Evolutionary conservation across 805 yeast species (phyloP).

Genomic region (Metschnikowia aberdeeniae): DNA sequence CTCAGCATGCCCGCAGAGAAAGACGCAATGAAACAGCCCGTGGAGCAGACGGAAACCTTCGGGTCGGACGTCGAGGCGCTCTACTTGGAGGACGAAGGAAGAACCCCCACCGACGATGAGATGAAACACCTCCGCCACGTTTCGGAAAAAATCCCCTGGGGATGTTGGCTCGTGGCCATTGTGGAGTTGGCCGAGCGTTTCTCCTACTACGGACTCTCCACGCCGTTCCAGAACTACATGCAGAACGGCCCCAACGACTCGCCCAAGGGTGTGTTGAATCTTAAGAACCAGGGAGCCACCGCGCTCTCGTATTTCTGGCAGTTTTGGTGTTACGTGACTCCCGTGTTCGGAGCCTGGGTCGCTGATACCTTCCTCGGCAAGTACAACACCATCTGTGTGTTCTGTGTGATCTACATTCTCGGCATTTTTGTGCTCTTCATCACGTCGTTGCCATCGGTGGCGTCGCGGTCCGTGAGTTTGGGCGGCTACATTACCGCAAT

Average conservation of each 20-base stretch:
- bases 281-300: conserved; percentile 61
- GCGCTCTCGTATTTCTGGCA: conserved; percentile 72
- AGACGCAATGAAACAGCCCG: conserved; percentile 1
- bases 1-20: conserved; percentile 8
- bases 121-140: conserved; percentile 49
- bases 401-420: conserved; percentile 53
- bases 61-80: conserved; percentile 10
- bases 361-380: conserved; percentile 76
- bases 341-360: conserved; percentile 69
- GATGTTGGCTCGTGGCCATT: conserved; percentile 62
- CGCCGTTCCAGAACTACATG: conserved; percentile 78
- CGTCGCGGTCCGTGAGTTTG: conserved; percentile 46
- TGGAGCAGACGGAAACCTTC: conserved; percentile 5
- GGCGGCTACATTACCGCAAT: conserved; percentile 61
- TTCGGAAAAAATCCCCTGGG: conserved; percentile 46
- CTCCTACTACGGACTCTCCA: conserved; percentile 73
- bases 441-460: conserved; percentile 63
- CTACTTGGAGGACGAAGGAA: conserved; percentile 27
- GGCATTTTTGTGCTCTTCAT: conserved; percentile 64
- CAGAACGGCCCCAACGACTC: conserved; percentile 44
- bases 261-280: conserved; percentile 53
- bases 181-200: conserved; percentile 82
- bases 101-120: conserved; percentile 53
- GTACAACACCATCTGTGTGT: conserved; percentile 60
- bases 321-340: conserved; percentile 80